Conservation (phyloP, 371 early-diverging fungal species). For the Lichtheimia corymbifera region DNA sequence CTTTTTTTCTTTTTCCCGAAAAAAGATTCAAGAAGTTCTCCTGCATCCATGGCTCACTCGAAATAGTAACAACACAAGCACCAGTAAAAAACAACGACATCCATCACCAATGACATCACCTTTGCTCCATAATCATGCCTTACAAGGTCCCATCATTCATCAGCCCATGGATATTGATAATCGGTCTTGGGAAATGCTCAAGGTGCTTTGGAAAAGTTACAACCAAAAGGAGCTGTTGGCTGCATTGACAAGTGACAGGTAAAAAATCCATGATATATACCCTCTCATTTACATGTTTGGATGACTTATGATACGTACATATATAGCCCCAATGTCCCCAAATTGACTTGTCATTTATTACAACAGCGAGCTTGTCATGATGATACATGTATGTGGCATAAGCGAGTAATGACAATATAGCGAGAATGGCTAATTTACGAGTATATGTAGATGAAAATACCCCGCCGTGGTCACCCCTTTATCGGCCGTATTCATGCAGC, state of each 20-base stretch:
- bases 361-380: slow-evolving; percentile 24
- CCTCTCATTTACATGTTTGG: slow-evolving; percentile 9
- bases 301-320: neutral
- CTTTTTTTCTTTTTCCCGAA: no score
- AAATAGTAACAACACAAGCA: slow-evolving; percentile 32
- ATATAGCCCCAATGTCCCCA: slow-evolving; percentile 33
- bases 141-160: slow-evolving; percentile 22
- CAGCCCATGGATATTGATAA: slow-evolving; percentile 27
- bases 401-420: no score
- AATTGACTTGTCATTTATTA: slow-evolving; percentile 38
- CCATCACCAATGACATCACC: slow-evolving; percentile 4
- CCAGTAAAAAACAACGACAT: slow-evolving; percentile 23
- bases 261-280: no score
- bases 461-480: no score
- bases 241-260: slow-evolving; percentile 18
- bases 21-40: slow-evolving; percentile 4
- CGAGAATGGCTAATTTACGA: no score
- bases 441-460: no score
- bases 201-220: slow-evolving; percentile 28
- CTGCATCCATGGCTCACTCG: slow-evolving; percentile 41
- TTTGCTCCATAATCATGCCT: slow-evolving; percentile 20
- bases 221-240: slow-evolving; percentile 20
- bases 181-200: slow-evolving; percentile 38
- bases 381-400: neutral
- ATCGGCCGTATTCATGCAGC: no score